Evolutionary conservation across 2,329 filamentous ascomycete genomes (phyloP).

Genomic region (Talaromyces sp.): DNA sequence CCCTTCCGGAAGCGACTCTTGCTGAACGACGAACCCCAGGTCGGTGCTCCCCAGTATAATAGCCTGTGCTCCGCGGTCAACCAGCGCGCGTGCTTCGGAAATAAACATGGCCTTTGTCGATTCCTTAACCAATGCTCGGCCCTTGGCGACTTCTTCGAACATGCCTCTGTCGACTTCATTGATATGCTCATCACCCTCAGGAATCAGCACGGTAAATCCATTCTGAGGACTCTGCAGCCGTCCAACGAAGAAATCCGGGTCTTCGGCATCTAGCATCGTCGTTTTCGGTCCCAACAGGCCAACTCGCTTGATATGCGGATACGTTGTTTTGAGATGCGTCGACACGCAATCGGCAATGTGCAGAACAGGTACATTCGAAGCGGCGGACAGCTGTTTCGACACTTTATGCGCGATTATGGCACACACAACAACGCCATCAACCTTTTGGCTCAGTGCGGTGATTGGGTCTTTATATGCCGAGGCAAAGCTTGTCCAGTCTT

Average conservation of each 20-base stretch:
- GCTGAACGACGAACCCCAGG: neutral
- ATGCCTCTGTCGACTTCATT: neutral
- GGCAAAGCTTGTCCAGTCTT: neutral
- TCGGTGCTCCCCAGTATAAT: neutral
- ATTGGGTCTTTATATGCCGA: neutral
- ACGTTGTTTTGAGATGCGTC: neutral
- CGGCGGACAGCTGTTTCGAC: neutral
- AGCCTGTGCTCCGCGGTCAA: neutral
- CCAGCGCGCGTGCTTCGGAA: neutral
- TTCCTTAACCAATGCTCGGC: neutral
- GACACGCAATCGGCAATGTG: neutral
- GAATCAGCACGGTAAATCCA: neutral
- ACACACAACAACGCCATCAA: neutral
- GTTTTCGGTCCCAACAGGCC: neutral
- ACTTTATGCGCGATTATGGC: constrained; percentile 1
- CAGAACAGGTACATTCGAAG: neutral
- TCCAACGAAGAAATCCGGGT: neutral
- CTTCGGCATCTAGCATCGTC: neutral
- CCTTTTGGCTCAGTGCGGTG: neutral
- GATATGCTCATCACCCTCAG: neutral
- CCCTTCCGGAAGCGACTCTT: neutral
- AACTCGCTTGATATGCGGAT: neutral
- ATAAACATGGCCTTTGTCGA: neutral
- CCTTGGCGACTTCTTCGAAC: neutral
- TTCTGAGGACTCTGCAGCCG: neutral